A percentile compares a stretch with the other conserved stretches of the same genome.
Evolutionary conservation across 495 filamentous ascomycete species (phyloP).

Genomic region (Penicillium crystallinum): DNA sequence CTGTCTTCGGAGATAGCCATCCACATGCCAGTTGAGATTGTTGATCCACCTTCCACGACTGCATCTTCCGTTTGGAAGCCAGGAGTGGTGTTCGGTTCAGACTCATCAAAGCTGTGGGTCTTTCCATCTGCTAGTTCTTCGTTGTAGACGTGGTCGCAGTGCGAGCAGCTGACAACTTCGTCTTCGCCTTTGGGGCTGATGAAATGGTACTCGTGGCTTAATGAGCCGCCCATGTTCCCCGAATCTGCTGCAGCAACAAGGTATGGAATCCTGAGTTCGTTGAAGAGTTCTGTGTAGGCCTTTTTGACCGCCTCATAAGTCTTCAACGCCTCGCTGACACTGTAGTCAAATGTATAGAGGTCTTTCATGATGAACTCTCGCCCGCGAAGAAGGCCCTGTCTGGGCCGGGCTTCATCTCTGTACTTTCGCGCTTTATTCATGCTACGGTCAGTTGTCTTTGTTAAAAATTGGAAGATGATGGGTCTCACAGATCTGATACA

Average conservation of each 20-base stretch:
- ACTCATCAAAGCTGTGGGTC: constrained; percentile 16
- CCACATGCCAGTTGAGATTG: constrained; percentile 50
- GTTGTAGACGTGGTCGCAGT: constrained; percentile 75
- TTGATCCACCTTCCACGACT: constrained; percentile 18
- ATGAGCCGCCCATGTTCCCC: constrained; percentile 87
- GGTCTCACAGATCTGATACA: constrained; percentile 84
- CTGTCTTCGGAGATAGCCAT: constrained; percentile 66
- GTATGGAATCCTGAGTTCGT: constrained; percentile 78
- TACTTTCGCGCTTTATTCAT: constrained; percentile 75
- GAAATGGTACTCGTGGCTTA: constrained; percentile 95
- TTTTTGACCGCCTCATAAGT: constrained; percentile 70
- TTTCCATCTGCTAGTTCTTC: constrained; percentile 67
- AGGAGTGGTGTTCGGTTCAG: constrained; percentile 5
- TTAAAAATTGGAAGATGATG: neutral
- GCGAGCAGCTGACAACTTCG: constrained; percentile 65
- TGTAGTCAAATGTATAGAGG: constrained; percentile 89
- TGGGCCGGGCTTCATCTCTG: constrained; percentile 81
- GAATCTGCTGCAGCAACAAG: constrained; percentile 85
- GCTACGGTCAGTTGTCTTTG: constrained; percentile 6
- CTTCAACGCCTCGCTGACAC: constrained; percentile 55
- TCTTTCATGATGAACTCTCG: constrained; percentile 98
- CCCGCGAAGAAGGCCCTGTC: constrained; percentile 84
- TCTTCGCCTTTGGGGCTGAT: constrained; percentile 80
- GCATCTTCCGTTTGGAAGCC: constrained; percentile 31
- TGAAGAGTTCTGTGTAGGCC: constrained; percentile 70